Evolutionary conservation across 805 yeast genomes (phyloP).

Genomic region (Komagataella kurtzmanii): DNA sequence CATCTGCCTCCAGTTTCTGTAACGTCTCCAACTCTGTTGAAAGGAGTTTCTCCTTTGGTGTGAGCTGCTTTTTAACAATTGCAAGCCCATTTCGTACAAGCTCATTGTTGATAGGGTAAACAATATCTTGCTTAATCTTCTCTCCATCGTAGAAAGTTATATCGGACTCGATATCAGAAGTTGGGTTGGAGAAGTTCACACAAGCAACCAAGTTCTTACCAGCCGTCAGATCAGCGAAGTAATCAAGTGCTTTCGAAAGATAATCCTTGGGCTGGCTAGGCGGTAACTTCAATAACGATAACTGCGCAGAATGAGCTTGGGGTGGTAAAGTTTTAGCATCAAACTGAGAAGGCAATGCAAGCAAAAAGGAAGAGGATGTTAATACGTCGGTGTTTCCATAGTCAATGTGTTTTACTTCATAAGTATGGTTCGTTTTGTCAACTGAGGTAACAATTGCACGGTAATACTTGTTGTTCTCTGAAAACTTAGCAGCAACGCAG

Average conservation of each 20-base stretch:
- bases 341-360: conserved; percentile 36
- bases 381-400: conserved; percentile 42
- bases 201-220: conserved; percentile 43
- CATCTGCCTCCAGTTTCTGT: conserved; percentile 28
- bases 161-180: conserved; percentile 29
- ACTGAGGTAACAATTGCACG: conserved; percentile 39
- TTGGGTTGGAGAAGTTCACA: conserved; percentile 25
- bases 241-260: conserved; percentile 36
- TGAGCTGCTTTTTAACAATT: conserved; percentile 28
- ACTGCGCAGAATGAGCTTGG: conserved; percentile 40
- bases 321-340: conserved; percentile 24
- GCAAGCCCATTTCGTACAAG: conserved; percentile 49
- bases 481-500: conserved; percentile 37
- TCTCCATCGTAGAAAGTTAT: conserved; percentile 44
- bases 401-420: conserved; percentile 45
- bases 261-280: conserved; percentile 43
- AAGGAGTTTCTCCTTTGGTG: conserved; percentile 22
- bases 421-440: conserved; percentile 28
- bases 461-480: conserved; percentile 39
- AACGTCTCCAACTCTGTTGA: conserved; percentile 24
- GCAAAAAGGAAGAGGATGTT: conserved; percentile 27
- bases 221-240: conserved; percentile 36
- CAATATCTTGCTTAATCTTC: conserved; percentile 36
- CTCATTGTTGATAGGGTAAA: conserved; percentile 46
- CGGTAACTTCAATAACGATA: conserved; percentile 43